A percentile compares a stretch with the other conserved stretches of the same genome.
These are phyloP conservation scores for Mucuna pruriens DNA, from an alignment of 306 rosid species.

Conservation along the genomic window DNA sequence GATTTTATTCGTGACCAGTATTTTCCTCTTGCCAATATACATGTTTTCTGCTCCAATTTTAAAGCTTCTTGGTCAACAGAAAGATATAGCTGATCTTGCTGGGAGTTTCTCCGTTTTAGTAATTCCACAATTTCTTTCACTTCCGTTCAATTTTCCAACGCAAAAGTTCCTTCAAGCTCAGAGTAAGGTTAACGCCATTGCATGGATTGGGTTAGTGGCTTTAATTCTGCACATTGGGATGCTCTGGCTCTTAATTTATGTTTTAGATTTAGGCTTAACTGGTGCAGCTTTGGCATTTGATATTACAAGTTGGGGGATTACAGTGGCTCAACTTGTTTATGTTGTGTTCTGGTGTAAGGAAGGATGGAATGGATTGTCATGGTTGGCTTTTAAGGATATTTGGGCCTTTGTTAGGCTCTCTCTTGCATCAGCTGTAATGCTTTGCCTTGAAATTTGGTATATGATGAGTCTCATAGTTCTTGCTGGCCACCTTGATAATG, in stretches of 20 bases:
- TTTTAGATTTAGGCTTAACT: constrained; percentile 57
- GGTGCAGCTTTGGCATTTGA: constrained; percentile 81
- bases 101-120: constrained; percentile 57
- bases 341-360: constrained; percentile 81
- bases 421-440: constrained; percentile 90
- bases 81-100: constrained; percentile 73
- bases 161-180: constrained; percentile 91
- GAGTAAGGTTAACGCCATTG: constrained; percentile 72
- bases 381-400: constrained; percentile 76
- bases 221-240: constrained; percentile 56
- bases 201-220: constrained; percentile 71
- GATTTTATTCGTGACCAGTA: constrained; percentile 55
- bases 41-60: constrained; percentile 71
- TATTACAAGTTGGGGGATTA: constrained; percentile 70
- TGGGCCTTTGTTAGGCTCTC: constrained; percentile 91
- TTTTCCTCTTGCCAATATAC: constrained; percentile 69
- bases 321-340: constrained; percentile 67
- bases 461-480: constrained; percentile 73
- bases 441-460: constrained; percentile 93
- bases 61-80: constrained; percentile 72
- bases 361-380: constrained; percentile 79
- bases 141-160: constrained; percentile 72
- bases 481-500: constrained; percentile 78
- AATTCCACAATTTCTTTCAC: constrained; percentile 79
- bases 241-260: constrained; percentile 68